Evolutionary conservation across 2,329 filamentous ascomycete genomes (phyloP), one percentile per base, ranked within the genome.

Genomic region (Verticillium tricorpus): DNA sequence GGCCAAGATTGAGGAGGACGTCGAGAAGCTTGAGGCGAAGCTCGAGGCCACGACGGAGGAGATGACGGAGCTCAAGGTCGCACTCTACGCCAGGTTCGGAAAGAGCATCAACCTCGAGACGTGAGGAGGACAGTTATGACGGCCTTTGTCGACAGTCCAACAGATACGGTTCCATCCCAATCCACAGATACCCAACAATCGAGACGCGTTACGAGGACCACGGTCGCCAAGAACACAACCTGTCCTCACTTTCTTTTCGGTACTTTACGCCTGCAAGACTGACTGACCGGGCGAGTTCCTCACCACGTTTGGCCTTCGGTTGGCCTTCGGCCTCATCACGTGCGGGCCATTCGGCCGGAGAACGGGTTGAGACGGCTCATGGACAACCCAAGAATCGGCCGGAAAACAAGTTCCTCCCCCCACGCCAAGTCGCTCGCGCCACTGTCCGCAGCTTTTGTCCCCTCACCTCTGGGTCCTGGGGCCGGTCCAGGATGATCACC

Each of bases 31-130:
- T 60, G 93, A 97, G 76, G 90, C 92, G 59, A 90, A 89, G 71
- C 78, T 98, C 45, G 80, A 84, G 60, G 82, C 82, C 2, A 83
- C 96, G 59, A 89, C 89, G 61, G 93, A 96, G 67, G 92, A 97
- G 73, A 93, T 98, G 91, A 85, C 87, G 65, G 83, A 90, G 74
- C 82, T 99, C 66, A 99, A 99, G 82, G 90, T 96, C 63, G 88
- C 91, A 65, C 80, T 99, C 64, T 99, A 99, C 77, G 93, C 93
- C 37, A 87, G 96, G 65, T 99, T 99, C 77, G 95, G 95, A 61
- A 88, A 91, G 76, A 96, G 93, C 75, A 99, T 99, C 82, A 99
- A 99, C 77, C 82, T 98, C 67, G 95, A 99, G 78, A 92, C 90
- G 68, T 95, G 81, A 84, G 62, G 54, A 37, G 45, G 19, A 52